These are phyloP conservation scores for Umbellularia californica DNA, from an alignment of 164 flowering plant genomes.

Conservation along the genomic window DNA sequence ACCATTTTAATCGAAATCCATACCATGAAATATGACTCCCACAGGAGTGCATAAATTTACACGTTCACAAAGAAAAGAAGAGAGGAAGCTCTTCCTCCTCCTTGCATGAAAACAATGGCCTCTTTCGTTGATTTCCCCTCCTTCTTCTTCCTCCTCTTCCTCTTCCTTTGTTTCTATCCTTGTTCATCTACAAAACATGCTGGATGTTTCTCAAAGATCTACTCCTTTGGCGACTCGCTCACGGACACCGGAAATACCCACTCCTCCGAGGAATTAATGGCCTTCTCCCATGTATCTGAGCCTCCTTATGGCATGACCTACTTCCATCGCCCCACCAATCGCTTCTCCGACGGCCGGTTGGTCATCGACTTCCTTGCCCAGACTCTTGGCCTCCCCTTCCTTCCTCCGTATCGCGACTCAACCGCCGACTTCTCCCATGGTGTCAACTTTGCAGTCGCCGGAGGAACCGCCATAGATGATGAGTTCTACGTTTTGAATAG, in stretches of 20 bases:
- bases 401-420: constrained; percentile 40
- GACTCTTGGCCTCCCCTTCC: constrained; percentile 35
- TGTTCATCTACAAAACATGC: not conserved
- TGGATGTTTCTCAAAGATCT: constrained; percentile 40
- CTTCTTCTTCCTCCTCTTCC: no score
- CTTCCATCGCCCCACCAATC: constrained; percentile 35
- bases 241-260: constrained; percentile 72
- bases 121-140: no score
- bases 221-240: constrained; percentile 68
- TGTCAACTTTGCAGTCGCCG: constrained; percentile 70
- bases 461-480: constrained; percentile 42
- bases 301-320: constrained; percentile 38
- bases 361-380: constrained; percentile 39
- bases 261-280: constrained; percentile 24
- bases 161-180: no score
- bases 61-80: no score
- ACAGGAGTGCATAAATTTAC: no score
- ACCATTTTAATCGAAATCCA: no score
- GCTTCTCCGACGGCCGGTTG: constrained; percentile 38
- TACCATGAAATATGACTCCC: no score
- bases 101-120: no score
- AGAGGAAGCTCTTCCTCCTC: no score
- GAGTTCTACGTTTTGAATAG: constrained; percentile 27
- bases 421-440: constrained; percentile 34
- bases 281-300: constrained; percentile 27